Base-by-base conservation (phyloP, 805 yeast genomes). In the Cyberlindnera euphorbiae region DNA sequence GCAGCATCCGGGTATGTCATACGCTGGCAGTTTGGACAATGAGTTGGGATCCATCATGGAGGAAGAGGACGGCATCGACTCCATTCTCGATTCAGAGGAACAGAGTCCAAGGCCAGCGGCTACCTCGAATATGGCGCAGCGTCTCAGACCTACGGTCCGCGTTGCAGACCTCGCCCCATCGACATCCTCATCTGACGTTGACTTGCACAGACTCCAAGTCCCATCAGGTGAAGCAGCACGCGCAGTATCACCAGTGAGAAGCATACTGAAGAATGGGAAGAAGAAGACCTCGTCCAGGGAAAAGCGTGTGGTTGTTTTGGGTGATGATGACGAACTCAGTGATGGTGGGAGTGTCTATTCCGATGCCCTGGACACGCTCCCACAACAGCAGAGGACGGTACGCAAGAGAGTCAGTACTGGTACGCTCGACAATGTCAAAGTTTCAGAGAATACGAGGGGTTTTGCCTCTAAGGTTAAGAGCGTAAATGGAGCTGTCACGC, bases 41-140 rank as follows among this genome's bases (percentile, higher is more conserved):
- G 63, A 59, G 21, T 32, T 59, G 30, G 52, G 41, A 3, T 47
- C 53, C 11, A 61, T 62, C 16, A 52, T 53, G 11, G 66, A 60
- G 36, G 59, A 48, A 13, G 50, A 40, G 7, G 50, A 45, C 10
- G 33, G 25, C 4, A 21, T 23, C 15, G 38, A 18, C 21, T 17
- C 23, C 13, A 26, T 13, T 11, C 22, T 19, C 9, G 22, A 9
- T 19, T 9, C 7, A 19, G n/a, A n/a, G n/a, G n/a, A n/a, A n/a
- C n/a, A n/a, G n/a, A n/a, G n/a, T n/a, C n/a, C n/a, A n/a, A n/a
- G n/a, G n/a, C 22, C 22, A 4, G 27, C 32, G 17, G 28, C 38
- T 12, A 15, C 30, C 7, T 6, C 26, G 26, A 8, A 6, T 6
- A 24, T 24, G 14, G 14, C 26, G 6, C 26, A 24, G 14, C 26